Evolutionary conservation across 441 rosid species (phyloP).

Genomic region (Bocquillonia castaneifolia): DNA sequence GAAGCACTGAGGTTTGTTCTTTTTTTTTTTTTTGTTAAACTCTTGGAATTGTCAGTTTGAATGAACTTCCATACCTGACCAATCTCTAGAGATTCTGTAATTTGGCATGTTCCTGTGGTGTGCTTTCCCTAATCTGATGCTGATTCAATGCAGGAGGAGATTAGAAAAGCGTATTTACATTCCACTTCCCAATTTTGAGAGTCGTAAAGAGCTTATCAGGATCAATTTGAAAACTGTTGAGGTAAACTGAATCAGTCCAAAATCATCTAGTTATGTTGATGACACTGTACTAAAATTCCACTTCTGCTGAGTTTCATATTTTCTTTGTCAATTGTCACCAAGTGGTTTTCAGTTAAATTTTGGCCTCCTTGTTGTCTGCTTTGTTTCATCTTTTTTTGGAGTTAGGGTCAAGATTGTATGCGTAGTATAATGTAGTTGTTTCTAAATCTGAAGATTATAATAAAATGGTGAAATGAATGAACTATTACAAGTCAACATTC

Average conservation of each 20-base stretch:
- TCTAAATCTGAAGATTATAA: background rate
- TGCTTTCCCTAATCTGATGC: slow-evolving; percentile 15
- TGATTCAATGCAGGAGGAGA: slow-evolving; percentile 74
- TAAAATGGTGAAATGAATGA: background rate
- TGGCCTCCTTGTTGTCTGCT: background rate
- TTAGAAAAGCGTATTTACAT: slow-evolving; percentile 96
- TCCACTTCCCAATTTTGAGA: slow-evolving; percentile 92
- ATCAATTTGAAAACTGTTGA: slow-evolving; percentile 95
- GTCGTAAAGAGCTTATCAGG: slow-evolving; percentile 91
- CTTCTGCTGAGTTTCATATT: background rate
- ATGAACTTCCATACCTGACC: background rate
- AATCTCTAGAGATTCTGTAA: background rate
- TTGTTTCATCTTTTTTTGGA: background rate
- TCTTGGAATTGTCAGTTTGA: background rate
- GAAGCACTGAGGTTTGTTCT: slow-evolving; percentile 80
- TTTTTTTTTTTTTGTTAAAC: background rate
- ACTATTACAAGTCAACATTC: background rate
- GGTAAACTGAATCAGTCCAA: slow-evolving; percentile 40
- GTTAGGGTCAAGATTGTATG: background rate
- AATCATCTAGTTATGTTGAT: background rate
- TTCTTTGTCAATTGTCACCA: background rate
- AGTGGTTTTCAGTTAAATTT: background rate
- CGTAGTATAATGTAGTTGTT: background rate
- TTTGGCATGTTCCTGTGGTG: background rate
- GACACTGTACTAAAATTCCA: background rate